Percentiles rank a stretch among this genome's conserved stretches.
Conservation (phyloP, 2,329 filamentous ascomycete species). For the Juglanconis juglandina region DNA sequence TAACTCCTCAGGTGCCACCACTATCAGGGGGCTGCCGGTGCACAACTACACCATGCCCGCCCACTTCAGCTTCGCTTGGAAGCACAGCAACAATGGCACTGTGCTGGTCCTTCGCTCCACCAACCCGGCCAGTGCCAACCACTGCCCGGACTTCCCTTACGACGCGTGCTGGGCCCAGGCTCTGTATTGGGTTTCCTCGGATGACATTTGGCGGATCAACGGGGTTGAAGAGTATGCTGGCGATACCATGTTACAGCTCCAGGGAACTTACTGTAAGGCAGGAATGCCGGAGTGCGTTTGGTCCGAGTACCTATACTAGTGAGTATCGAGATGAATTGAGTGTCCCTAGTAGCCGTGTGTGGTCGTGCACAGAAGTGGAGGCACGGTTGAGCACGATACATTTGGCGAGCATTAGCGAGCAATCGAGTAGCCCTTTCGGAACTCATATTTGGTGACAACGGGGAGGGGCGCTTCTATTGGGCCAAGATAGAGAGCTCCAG, state of each 20-base stretch:
- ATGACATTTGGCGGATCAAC: neutral
- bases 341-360: too few relatives aligned
- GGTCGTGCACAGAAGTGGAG: too few relatives aligned
- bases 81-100: neutral
- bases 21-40: neutral
- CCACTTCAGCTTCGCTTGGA: slow-evolving; percentile 8
- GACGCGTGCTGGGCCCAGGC: slow-evolving; percentile 15
- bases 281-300: slow-evolving; percentile 7
- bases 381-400: too few relatives aligned
- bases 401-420: too few relatives aligned
- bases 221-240: neutral
- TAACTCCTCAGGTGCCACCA: neutral
- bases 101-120: slow-evolving; percentile 10
- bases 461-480: too few relatives aligned
- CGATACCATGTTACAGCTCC: neutral
- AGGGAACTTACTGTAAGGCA: slow-evolving; percentile 8
- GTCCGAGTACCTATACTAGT: slow-evolving; percentile 13
- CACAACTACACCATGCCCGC: neutral
- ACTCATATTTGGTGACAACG: too few relatives aligned
- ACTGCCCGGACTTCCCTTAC: slow-evolving; percentile 1
- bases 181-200: slow-evolving; percentile 1
- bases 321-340: too few relatives aligned
- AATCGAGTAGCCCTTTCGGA: too few relatives aligned
- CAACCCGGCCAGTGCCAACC: neutral
- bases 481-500: too few relatives aligned